Evolutionary conservation across 2,329 filamentous ascomycete genomes (phyloP).

Genomic region (Xylariaceae sp.): DNA sequence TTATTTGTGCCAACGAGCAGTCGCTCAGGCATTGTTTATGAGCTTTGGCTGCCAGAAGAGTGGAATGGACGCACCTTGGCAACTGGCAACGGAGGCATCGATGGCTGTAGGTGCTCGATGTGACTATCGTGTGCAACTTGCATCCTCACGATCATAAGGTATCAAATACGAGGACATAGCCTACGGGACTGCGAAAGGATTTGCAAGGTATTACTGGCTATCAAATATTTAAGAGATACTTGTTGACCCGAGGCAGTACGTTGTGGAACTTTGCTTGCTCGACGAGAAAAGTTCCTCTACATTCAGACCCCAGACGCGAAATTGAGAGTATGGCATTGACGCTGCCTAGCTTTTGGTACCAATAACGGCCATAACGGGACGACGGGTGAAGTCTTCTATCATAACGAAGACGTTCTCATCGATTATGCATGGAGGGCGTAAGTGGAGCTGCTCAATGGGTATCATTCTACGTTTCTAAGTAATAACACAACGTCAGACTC

Average conservation of each 20-base stretch:
- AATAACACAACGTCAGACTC: slow-evolving; percentile 20
- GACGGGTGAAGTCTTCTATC: slow-evolving; percentile 28
- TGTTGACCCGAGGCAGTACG: slow-evolving; percentile 5
- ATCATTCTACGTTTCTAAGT: slow-evolving; percentile 21
- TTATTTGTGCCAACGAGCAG: slow-evolving; percentile 28
- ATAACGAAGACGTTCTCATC: slow-evolving; percentile 34
- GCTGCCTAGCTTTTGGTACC: slow-evolving; percentile 35
- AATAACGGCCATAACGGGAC: slow-evolving; percentile 49
- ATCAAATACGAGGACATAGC: slow-evolving; percentile 41
- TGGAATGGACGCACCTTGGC: slow-evolving; percentile 44
- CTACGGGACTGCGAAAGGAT: slow-evolving; percentile 39
- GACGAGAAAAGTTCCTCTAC: background rate
- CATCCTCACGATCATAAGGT: slow-evolving; percentile 20
- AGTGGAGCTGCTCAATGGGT: background rate
- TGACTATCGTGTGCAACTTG: background rate
- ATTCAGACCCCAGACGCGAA: background rate
- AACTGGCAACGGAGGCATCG: slow-evolving; percentile 46
- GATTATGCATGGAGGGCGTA: slow-evolving; percentile 34
- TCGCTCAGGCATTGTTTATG: slow-evolving; percentile 41
- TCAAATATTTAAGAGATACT: background rate
- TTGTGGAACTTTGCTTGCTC: background rate
- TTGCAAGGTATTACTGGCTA: slow-evolving; percentile 29
- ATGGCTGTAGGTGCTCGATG: slow-evolving; percentile 32
- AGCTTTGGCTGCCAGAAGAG: slow-evolving; percentile 43
- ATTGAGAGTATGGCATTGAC: background rate